Percentiles rank a stretch among this genome's conserved stretches.
Conservation (phyloP, 2,329 filamentous ascomycete genomes). For the Fusarium mangiferae region DNA sequence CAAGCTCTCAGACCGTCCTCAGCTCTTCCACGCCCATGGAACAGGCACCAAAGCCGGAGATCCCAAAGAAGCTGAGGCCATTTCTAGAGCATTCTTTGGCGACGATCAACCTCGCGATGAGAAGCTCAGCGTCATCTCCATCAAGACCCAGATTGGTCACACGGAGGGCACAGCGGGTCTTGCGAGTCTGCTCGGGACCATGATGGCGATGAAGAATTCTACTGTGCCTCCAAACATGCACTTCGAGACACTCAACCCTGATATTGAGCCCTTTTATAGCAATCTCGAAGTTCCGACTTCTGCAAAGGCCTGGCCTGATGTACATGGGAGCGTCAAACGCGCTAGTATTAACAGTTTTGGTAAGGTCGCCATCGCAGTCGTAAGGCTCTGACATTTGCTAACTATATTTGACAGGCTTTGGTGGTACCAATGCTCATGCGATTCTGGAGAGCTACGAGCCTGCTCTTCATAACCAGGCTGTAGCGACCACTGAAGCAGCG, state of each 20-base stretch:
- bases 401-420: background rate
- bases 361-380: rapidly evolving
- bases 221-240: background rate
- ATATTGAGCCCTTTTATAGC: background rate
- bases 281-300: background rate
- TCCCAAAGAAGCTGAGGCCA: slow-evolving; percentile 19
- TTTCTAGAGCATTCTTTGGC: background rate
- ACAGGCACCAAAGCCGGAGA: slow-evolving; percentile 27
- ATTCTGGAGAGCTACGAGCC: slow-evolving; percentile 14
- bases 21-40: slow-evolving; percentile 22
- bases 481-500: background rate
- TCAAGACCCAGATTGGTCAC: slow-evolving; percentile 24
- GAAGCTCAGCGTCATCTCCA: background rate
- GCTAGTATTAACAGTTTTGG: slow-evolving; percentile 11
- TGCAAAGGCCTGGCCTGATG: background rate
- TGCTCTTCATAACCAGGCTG: too few species aligned
- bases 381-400: rapidly evolving
- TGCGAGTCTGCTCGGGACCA: background rate
- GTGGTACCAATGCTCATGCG: slow-evolving; percentile 22
- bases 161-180: slow-evolving; percentile 12
- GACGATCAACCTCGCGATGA: background rate
- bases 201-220: background rate
- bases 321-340: background rate
- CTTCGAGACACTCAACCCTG: background rate
- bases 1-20: background rate